Base-by-base conservation (phyloP, 352 stramenopile species). In the Phytophthora foliorum region DNA sequence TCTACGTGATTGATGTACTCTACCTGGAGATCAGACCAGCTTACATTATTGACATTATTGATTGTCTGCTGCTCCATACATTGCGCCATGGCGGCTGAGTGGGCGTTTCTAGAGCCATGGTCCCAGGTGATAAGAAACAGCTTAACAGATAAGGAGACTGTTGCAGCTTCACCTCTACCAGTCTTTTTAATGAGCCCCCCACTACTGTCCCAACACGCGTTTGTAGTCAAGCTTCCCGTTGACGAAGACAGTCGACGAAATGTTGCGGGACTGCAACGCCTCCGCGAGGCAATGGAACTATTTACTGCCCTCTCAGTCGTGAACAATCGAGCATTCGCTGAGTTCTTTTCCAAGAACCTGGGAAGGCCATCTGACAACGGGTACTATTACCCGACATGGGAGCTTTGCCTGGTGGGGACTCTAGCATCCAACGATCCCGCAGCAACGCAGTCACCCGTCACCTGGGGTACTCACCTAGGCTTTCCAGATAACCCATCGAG, bases 221-320 rank as follows among this genome's bases (percentile, higher is more conserved):
- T 44, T 22, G 13, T 22, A 13, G 38, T 44, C 38, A 21, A 44
- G 14, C 17, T 44, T 21, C 17, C 38, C 19, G 13, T 29, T 1
- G 19, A 25, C 13, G 19, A 27, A 29, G 17, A 2, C 14, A 21
- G 38, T 21, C 42, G 42, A 31, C 42, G 42, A 29, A 16, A 29
- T 32, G 13, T 8, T 6, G 38, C 14, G 0, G 9, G 6, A 44
- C 34, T 49, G 14, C 53, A 50, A 21, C 36, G 10, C 7, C 36
- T 60, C 13, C 34, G 53, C 19, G 53, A 60, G n/a, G 53, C 53
- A 19, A 60, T 60, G 34, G 53, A 60, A 19, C 21, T 60, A 7
- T 60, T 60, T 21, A 60, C 21, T 22, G 24, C 27, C 2, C 53
- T 60, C 1, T 27, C 53, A 17, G 7, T 24, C 6, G 13, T 60